Conservation (phyloP, 345 rosid genomes). For the Hibiscus syriacus region DNA sequence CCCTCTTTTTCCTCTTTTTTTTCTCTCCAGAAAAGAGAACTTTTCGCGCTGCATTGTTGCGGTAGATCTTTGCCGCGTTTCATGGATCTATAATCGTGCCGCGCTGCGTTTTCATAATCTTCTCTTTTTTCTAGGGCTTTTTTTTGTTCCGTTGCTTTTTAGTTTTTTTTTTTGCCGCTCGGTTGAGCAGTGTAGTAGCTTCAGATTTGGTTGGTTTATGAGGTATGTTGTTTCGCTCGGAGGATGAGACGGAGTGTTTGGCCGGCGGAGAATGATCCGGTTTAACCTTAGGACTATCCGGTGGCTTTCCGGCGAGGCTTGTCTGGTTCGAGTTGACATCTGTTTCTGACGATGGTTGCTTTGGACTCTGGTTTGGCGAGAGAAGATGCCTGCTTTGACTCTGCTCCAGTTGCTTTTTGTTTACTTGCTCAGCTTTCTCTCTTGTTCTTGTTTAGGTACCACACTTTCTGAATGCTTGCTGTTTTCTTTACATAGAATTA, state of each 20-base stretch:
- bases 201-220: constrained; percentile 1
- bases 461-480: background rate
- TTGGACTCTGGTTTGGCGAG: constrained; percentile 25
- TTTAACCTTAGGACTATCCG: constrained; percentile 14
- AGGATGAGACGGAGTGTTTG: constrained; percentile 26
- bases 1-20: background rate
- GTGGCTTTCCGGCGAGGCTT: constrained; percentile 19
- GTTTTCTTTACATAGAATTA: background rate
- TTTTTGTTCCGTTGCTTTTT: too few relatives aligned
- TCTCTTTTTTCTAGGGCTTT: constrained; percentile 49
- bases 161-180: background rate
- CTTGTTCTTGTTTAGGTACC: constrained; percentile 44
- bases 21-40: background rate
- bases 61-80: constrained; percentile 45
- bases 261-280: constrained; percentile 16
- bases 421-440: constrained; percentile 32
- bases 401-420: constrained; percentile 35
- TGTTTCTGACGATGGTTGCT: constrained; percentile 40
- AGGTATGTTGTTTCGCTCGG: constrained; percentile 13
- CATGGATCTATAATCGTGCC: constrained; percentile 46
- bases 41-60: background rate
- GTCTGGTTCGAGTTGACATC: constrained; percentile 15
- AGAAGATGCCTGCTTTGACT: constrained; percentile 41
- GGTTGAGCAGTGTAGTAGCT: background rate
- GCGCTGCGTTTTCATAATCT: constrained; percentile 18